Evolutionary conservation across 257 asterid genomes (phyloP).

Genomic region (Nicotiana sylvestris): DNA sequence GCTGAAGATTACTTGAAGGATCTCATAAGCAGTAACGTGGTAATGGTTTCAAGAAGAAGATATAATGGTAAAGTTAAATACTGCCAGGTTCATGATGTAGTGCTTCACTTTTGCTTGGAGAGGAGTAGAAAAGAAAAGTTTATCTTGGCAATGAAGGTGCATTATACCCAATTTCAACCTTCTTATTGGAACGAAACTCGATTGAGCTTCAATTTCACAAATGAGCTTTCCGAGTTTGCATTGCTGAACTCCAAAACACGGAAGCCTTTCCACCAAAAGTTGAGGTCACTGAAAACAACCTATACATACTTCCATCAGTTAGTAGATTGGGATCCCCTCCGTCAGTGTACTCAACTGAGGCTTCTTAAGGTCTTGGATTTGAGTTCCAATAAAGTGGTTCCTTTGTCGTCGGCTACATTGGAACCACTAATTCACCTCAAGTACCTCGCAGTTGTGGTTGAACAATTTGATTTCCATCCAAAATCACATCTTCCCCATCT

Average conservation of each 20-base stretch:
- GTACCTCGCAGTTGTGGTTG: too few relatives aligned
- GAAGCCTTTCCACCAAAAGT: not conserved
- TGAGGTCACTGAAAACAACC: not conserved
- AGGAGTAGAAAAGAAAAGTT: not conserved
- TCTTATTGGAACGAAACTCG: too few relatives aligned
- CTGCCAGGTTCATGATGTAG: not conserved
- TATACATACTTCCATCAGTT: too few relatives aligned
- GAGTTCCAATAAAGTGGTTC: too few relatives aligned
- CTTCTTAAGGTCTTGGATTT: too few relatives aligned
- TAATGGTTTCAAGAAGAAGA: not conserved
- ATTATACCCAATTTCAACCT: too few relatives aligned
- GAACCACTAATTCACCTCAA: too few relatives aligned
- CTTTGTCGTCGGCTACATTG: too few relatives aligned
- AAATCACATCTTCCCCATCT: not conserved
- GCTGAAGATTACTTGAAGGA: slow-evolving; percentile 4
- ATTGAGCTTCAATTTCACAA: too few relatives aligned
- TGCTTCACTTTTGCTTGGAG: not conserved
- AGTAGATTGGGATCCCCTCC: too few relatives aligned
- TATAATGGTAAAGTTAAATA: not conserved
- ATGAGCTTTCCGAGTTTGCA: not conserved
- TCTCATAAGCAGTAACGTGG: not conserved
- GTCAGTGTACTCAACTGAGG: too few relatives aligned
- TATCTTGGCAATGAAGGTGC: not conserved
- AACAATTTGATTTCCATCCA: not conserved
- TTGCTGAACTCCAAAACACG: not conserved